phyloP scores from a whole-genome alignment of 2,329 filamentous ascomycete genomes.

The Aspergillus quadricinctus region DNA sequence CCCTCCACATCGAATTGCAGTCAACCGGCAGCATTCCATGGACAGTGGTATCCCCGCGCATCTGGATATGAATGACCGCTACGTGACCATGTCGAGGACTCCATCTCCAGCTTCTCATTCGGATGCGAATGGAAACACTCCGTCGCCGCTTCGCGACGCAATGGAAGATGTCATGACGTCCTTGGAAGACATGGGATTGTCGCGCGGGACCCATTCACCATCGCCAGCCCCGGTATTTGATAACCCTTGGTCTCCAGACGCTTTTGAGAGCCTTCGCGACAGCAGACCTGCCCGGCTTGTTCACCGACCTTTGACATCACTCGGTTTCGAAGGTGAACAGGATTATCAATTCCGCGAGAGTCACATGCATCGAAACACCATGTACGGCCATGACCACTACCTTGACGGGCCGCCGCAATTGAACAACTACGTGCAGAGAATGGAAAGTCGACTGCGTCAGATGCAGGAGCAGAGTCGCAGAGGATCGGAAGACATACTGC shows the following conservation, averaged over 20 bases:
- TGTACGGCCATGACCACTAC: slow-evolving; percentile 32
- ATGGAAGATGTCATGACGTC: slow-evolving; percentile 99
- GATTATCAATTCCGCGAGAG: slow-evolving; percentile 57
- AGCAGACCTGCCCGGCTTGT: slow-evolving; percentile 29
- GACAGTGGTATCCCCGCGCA: slow-evolving; percentile 28
- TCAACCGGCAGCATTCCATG: slow-evolving; percentile 37
- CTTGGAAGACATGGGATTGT: slow-evolving; percentile 75
- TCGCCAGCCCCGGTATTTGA: slow-evolving; percentile 52
- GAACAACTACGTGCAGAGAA: slow-evolving; percentile 82
- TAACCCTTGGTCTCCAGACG: slow-evolving; percentile 85
- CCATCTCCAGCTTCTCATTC: slow-evolving; percentile 54
- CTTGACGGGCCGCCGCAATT: slow-evolving; percentile 64
- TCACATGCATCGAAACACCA: slow-evolving; percentile 46
- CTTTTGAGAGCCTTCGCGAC: slow-evolving; percentile 58
- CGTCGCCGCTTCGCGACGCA: slow-evolving; percentile 84
- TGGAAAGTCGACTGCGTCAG: slow-evolving; percentile 76
- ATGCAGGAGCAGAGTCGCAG: slow-evolving; percentile 55
- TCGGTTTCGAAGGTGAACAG: slow-evolving; percentile 59
- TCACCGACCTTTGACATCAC: slow-evolving; percentile 65
- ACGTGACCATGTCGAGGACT: slow-evolving; percentile 37
- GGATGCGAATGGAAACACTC: slow-evolving; percentile 65
- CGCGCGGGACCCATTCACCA: slow-evolving; percentile 47
- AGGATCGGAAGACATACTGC: slow-evolving; percentile 48
- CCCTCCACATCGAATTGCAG: slow-evolving; percentile 66
- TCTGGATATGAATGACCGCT: slow-evolving; percentile 40